Conservation (phyloP, 208 protist genomes). For the Trypanosoma brucei region DNA sequence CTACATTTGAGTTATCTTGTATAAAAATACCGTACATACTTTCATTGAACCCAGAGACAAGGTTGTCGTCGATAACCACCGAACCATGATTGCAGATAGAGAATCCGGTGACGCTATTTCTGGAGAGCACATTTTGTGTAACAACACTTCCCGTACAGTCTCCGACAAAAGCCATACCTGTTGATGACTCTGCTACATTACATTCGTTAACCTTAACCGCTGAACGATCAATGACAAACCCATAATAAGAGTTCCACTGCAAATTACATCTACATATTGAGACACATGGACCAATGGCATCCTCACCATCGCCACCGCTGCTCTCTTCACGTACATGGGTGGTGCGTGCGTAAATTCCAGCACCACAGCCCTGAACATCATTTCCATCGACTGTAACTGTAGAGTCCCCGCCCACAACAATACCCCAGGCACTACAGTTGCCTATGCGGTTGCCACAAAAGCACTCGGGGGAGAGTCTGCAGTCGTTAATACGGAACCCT, state of each 20-base stretch:
- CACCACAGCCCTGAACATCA: slow-evolving; percentile 33
- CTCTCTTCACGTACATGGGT: background rate
- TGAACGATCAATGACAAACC: slow-evolving; percentile 15
- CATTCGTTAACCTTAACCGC: slow-evolving; percentile 13
- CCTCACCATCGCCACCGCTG: background rate
- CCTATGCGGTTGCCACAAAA: slow-evolving; percentile 34
- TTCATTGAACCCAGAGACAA: background rate
- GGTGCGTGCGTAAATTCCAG: slow-evolving; percentile 24
- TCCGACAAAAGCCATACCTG: slow-evolving; percentile 25
- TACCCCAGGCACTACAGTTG: slow-evolving; percentile 30
- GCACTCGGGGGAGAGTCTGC: slow-evolving; percentile 15
- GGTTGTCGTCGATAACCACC: slow-evolving; percentile 15
- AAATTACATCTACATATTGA: slow-evolving; percentile 17
- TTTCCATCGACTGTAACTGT: slow-evolving; percentile 14
- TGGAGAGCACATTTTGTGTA: slow-evolving; percentile 10
- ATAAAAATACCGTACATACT: slow-evolving; percentile 30
- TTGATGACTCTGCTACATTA: slow-evolving; percentile 8
- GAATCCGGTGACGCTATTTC: slow-evolving; percentile 18
- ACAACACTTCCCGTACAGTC: slow-evolving; percentile 19
- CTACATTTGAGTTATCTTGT: slow-evolving; percentile 13
- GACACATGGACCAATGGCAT: background rate
- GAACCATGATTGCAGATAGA: slow-evolving; percentile 16
- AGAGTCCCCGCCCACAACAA: slow-evolving; percentile 10
- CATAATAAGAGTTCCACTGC: slow-evolving; percentile 21
- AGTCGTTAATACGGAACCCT: slow-evolving; percentile 31